A percentile compares a stretch with the other conserved stretches of the same genome.
phyloP scores from a whole-genome alignment of 2,329 filamentous ascomycete species.

The Onygenales sp. region DNA sequence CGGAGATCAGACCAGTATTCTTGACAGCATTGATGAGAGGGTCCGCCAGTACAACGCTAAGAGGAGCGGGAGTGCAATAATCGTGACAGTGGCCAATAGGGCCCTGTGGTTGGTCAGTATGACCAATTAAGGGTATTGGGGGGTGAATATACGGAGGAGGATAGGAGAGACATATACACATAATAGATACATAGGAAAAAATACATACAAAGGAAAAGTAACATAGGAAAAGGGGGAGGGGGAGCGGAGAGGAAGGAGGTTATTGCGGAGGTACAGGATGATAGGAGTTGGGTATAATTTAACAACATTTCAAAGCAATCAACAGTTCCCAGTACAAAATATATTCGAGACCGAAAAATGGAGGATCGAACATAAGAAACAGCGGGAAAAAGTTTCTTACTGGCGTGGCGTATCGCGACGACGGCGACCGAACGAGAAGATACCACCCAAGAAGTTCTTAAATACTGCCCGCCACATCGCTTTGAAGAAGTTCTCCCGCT shows the following conservation, averaged over 20 bases:
- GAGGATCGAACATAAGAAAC: constrained; percentile 5
- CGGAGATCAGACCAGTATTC: neutral
- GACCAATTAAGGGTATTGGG: constrained; percentile 5
- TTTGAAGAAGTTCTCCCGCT: constrained; percentile 32
- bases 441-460: constrained; percentile 29
- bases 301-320: neutral
- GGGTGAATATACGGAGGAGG: neutral
- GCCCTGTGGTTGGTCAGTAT: constrained; percentile 25
- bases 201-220: neutral
- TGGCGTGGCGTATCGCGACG: constrained; percentile 17
- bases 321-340: neutral
- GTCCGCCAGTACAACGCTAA: constrained; percentile 22
- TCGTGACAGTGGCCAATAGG: constrained; percentile 17
- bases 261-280: neutral
- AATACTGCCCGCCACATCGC: constrained; percentile 31
- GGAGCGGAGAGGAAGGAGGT: neutral
- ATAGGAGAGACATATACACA: constrained; percentile 1
- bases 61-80: constrained; percentile 18
- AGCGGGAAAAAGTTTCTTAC: constrained; percentile 14
- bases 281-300: constrained; percentile 7
- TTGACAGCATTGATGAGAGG: constrained; percentile 2
- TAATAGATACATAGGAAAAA: neutral
- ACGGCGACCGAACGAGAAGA: constrained; percentile 32
- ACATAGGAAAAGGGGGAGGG: neutral
- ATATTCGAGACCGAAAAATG: neutral